Conservation (phyloP, 139 green algal genomes). For the Chlamydomonas urium region DNA sequence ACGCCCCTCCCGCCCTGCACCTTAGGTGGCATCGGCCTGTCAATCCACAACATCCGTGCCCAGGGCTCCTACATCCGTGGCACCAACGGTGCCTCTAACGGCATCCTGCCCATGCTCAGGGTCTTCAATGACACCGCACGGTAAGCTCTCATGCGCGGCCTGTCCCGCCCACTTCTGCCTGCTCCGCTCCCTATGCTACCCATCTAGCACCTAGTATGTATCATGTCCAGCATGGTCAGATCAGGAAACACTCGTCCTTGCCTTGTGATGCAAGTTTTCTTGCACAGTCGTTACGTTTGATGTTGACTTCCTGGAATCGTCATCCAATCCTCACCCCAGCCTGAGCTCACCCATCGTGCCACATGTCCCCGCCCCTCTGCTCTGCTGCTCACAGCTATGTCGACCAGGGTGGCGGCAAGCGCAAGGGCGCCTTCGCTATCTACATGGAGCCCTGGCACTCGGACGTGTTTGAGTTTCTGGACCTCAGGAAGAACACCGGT, state of each 20-base stretch:
- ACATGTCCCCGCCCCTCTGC: no score
- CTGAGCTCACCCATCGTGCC: no score
- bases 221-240: neutral
- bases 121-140: constrained; percentile 99
- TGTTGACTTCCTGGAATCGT: no score
- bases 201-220: neutral
- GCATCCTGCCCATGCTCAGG: constrained; percentile 97
- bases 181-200: neutral
- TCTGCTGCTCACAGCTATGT: no score
- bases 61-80: constrained; percentile 94
- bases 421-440: constrained; percentile 95
- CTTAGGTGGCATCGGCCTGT: constrained; percentile 95
- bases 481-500: constrained; percentile 98
- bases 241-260: neutral
- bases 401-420: constrained; percentile 94
- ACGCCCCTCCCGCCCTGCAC: no score
- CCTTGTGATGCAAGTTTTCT: neutral
- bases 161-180: no score
- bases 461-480: constrained; percentile 87
- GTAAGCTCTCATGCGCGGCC: no score
- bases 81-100: constrained; percentile 97
- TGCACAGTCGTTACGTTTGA: no score
- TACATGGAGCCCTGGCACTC: constrained; percentile 99
- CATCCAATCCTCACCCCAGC: no score
- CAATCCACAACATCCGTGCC: constrained; percentile 93